A percentile compares a stretch with the other conserved stretches of the same genome.
These are phyloP conservation scores for Exophiala lecanii-corni DNA, from an alignment of 2,329 filamentous ascomycete genomes.

Conservation along the genomic window DNA sequence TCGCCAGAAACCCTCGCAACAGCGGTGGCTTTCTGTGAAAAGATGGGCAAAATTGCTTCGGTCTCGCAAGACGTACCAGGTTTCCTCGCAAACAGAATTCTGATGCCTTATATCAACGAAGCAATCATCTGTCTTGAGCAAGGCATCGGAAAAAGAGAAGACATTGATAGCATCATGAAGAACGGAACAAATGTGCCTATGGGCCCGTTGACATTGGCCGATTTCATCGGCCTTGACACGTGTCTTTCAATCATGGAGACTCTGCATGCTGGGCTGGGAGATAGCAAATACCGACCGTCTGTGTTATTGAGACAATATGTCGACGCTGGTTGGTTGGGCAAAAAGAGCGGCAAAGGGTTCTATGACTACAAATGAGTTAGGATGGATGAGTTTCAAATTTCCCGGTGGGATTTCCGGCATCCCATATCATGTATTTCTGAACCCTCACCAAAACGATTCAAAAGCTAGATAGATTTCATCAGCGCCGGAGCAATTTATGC, in stretches of 20 bases:
- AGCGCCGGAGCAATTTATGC: no score
- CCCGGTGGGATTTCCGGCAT: no score
- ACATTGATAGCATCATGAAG: slow-evolving; percentile 98
- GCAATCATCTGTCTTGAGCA: slow-evolving; percentile 95
- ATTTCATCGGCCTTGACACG: slow-evolving; percentile 96
- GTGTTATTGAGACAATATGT: slow-evolving; percentile 92
- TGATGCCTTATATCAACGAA: slow-evolving; percentile 99
- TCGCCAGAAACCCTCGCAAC: slow-evolving; percentile 74
- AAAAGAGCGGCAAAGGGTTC: slow-evolving; percentile 95
- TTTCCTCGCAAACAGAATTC: slow-evolving; percentile 90
- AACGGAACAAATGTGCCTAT: slow-evolving; percentile 98
- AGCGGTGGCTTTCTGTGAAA: slow-evolving; percentile 78
- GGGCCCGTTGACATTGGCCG: slow-evolving; percentile 87
- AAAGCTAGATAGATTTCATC: no score
- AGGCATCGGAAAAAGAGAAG: slow-evolving; percentile 78
- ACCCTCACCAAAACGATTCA: no score
- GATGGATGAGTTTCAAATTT: no score
- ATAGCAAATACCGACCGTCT: slow-evolving; percentile 90
- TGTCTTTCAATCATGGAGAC: slow-evolving; percentile 98
- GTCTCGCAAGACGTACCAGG: slow-evolving; percentile 85
- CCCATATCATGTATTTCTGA: no score
- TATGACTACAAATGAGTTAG: slow-evolving; percentile 68
- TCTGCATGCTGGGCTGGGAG: slow-evolving; percentile 81
- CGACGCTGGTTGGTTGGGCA: slow-evolving; percentile 93
- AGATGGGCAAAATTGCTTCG: slow-evolving; percentile 89